Evolutionary conservation across 2,329 filamentous ascomycete genomes (phyloP).

Genomic region (Ramichloridium luteum): DNA sequence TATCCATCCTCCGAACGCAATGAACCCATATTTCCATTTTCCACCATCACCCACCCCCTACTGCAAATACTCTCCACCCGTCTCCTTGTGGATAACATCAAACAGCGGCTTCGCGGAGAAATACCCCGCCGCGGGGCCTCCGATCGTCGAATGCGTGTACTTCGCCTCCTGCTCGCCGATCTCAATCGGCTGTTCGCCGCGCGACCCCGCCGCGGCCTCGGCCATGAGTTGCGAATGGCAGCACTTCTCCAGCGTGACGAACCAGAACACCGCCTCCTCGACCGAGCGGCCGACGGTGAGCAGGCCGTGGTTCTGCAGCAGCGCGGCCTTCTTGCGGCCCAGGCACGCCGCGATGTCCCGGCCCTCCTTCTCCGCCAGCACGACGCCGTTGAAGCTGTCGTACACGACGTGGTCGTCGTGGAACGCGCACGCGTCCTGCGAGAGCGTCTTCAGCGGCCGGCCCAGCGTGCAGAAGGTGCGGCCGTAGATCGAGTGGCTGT

Average conservation of each 20-base stretch:
- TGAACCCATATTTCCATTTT: too few relatives aligned
- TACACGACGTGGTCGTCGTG: conserved; percentile 31
- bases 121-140: conserved; percentile 49
- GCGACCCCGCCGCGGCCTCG: conserved; percentile 48
- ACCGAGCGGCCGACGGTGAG: conserved; percentile 32
- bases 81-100: conserved; percentile 54
- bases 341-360: conserved; percentile 30
- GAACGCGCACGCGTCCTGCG: conserved; percentile 34
- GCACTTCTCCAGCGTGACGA: conserved; percentile 30
- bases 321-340: conserved; percentile 30
- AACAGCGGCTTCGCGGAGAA: conserved; percentile 62
- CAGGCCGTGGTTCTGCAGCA: conserved; percentile 35
- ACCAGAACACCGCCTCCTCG: conserved; percentile 31
- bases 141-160: conserved; percentile 55
- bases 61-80: conserved; percentile 42
- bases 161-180: conserved; percentile 56
- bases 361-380: conserved; percentile 34
- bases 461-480: conserved; percentile 33
- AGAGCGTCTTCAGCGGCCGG: conserved; percentile 32
- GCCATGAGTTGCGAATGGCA: conserved; percentile 37
- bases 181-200: conserved; percentile 52
- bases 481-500: conserved; percentile 35
- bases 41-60: conserved; percentile 9
- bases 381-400: conserved; percentile 35
- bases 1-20: too few relatives aligned